These are phyloP conservation scores for Phytophthora pseudosyringae DNA, from an alignment of 352 stramenopile species.

Conservation along the genomic window DNA sequence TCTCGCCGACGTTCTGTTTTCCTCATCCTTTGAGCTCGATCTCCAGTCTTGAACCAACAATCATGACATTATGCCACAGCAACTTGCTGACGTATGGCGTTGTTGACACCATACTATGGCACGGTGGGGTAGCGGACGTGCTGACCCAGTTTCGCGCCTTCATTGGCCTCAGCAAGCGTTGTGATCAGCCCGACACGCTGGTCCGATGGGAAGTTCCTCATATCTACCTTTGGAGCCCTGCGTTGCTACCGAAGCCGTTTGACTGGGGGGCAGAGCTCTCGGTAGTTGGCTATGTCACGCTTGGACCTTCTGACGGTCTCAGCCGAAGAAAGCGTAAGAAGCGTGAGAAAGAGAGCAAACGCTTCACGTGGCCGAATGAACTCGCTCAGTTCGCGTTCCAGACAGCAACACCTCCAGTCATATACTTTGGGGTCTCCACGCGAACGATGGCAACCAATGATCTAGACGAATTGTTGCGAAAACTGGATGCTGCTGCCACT, in stretches of 20 bases:
- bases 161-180: slow-evolving; percentile 42
- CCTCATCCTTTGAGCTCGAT: slow-evolving; percentile 48
- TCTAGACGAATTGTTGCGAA: slow-evolving; percentile 42
- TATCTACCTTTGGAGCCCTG: slow-evolving; percentile 56
- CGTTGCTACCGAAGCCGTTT: slow-evolving; percentile 42
- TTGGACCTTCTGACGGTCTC: slow-evolving; percentile 19
- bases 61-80: slow-evolving; percentile 41
- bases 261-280: slow-evolving; percentile 52
- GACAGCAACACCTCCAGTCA: slow-evolving; percentile 22
- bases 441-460: slow-evolving; percentile 34
- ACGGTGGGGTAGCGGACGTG: slow-evolving; percentile 39
- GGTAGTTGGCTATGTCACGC: slow-evolving; percentile 46
- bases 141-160: slow-evolving; percentile 52
- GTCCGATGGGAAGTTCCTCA: slow-evolving; percentile 51
- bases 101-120: slow-evolving; percentile 35
- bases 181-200: slow-evolving; percentile 30
- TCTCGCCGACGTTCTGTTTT: slow-evolving; percentile 50
- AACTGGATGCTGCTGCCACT: slow-evolving; percentile 42
- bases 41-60: slow-evolving; percentile 17
- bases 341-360: slow-evolving; percentile 30
- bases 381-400: slow-evolving; percentile 33
- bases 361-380: slow-evolving; percentile 17
- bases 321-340: slow-evolving; percentile 20
- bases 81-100: slow-evolving; percentile 47
- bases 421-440: slow-evolving; percentile 56